Evolutionary conservation across 2,329 filamentous ascomycete species (phyloP).

Genomic region (Talaromyces albobiverticillius): DNA sequence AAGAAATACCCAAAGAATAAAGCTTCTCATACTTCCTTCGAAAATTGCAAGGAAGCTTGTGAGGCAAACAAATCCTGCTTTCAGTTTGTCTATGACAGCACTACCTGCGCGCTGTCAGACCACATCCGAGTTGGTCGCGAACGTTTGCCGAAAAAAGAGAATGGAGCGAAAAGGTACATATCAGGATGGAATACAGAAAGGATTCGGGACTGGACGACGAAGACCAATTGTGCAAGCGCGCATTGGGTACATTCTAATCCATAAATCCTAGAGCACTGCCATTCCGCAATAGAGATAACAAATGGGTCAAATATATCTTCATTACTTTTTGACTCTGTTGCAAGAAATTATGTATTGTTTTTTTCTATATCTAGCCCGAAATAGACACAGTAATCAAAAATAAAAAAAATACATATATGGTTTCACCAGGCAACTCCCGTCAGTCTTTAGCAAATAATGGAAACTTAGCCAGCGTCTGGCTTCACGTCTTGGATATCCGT

Average conservation of each 20-base stretch:
- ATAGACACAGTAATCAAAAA: too few relatives aligned
- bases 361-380: too few relatives aligned
- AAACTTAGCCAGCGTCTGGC: too few relatives aligned
- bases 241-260: slow-evolving; percentile 9
- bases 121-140: slow-evolving; percentile 5
- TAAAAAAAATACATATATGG: too few relatives aligned
- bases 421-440: too few relatives aligned
- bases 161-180: not conserved
- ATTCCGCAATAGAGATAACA: too few relatives aligned
- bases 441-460: too few relatives aligned
- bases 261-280: too few relatives aligned
- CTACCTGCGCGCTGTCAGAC: not conserved
- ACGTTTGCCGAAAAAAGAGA: not conserved
- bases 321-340: too few relatives aligned
- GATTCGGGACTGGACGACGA: not conserved
- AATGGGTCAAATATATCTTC: too few relatives aligned
- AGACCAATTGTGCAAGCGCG: not conserved
- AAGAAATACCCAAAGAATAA: not conserved
- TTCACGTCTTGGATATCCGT: too few relatives aligned
- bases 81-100: slow-evolving; percentile 5
- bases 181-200: slow-evolving; percentile 3
- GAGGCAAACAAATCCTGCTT: slow-evolving; percentile 2
- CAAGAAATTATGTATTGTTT: too few relatives aligned
- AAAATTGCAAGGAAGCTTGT: slow-evolving; percentile 1
- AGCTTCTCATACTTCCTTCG: not conserved